Base-by-base conservation (phyloP, 1,139 yeast genomes). In the Meyerozyma carpophila region DNA sequence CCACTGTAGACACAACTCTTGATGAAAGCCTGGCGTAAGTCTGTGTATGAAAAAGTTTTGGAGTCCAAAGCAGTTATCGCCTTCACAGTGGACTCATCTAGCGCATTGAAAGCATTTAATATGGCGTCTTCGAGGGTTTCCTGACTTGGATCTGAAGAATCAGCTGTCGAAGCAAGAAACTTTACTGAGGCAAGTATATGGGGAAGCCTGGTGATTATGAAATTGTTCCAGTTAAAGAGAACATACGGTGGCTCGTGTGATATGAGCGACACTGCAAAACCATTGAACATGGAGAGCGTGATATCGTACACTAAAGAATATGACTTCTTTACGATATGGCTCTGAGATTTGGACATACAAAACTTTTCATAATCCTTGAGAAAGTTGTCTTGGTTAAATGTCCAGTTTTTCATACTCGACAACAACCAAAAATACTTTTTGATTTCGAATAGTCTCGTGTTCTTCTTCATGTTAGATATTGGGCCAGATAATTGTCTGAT, bases 11-110 rank as follows among this genome's bases (percentile, higher is more conserved):
- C 56, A 48, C 84, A 72, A 13, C 78, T 69, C 50, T 76, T 77
- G 18, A 82, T 57, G 45, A 84, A 80, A 16, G 72, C 77, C 48
- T 78, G 82, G 41, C 84, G 70, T 3, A 81, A 65, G 52, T 78
- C 83, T 50, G 71, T 77, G 44, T 62, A 59, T 31, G 69, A 52
- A 37, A 44, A 21, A 8, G 45, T 45, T 2, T 52, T 52, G 14
- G 50, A 41, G 3, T 26, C 41, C 27, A 49, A 41, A 9, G 46
- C 42, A 18, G 47, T 44, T 9, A 56, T 37, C 4, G 44, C 40
- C 21, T 46, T 45, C 10, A 46, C 40, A 4, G 42, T 38, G 2
- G 44, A 29, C 27, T 49, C 53, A 4, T 52, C 50, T 10, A 57
- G 44, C 7, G 50, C 44, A 11, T 51, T 49, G 32, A 59, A 53